Conservation (phyloP, 202 grass and related monocot species). For the Alloteropsis angusta region DNA sequence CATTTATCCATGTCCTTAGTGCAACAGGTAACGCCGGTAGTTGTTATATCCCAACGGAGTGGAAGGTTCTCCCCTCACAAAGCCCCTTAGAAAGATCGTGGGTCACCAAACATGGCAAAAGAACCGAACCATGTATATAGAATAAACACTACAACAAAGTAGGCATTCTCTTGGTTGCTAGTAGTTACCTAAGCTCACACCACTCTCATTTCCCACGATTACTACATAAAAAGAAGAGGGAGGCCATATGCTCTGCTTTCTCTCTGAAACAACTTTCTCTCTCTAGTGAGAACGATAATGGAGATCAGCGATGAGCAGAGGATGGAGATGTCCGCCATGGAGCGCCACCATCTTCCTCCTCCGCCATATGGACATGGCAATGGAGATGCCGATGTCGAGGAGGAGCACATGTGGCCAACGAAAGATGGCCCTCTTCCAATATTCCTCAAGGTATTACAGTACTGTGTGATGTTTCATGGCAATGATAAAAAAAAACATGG, state of each 20-base stretch:
- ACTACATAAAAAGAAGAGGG: conserved; percentile 21
- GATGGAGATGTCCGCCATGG: conserved; percentile 19
- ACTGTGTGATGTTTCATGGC: too few species aligned
- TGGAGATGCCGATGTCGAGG: conserved; percentile 32
- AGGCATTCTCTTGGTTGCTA: conserved; percentile 59
- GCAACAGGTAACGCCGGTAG: not conserved
- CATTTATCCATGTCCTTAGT: not conserved
- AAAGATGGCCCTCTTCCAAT: conserved; percentile 78
- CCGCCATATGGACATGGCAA: conserved; percentile 18
- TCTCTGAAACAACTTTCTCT: conserved; percentile 21
- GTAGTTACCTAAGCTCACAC: conserved; percentile 35
- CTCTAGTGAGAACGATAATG: conserved; percentile 1
- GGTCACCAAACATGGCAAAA: conserved; percentile 42
- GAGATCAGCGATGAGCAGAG: conserved; percentile 38
- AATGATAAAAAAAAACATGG: not conserved
- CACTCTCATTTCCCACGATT: not conserved
- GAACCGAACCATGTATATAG: not conserved
- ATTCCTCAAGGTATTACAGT: conserved; percentile 52
- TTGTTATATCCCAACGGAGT: not conserved
- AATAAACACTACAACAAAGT: conserved; percentile 24
- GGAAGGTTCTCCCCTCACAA: conserved; percentile 32
- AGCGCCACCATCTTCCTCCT: not conserved
- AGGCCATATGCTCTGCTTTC: not conserved
- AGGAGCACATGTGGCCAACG: conserved; percentile 23
- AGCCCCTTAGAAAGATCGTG: conserved; percentile 55